Evolutionary conservation across 768 basidiomycete species (phyloP).

Genomic region (Rhizopogon vinicolor): DNA sequence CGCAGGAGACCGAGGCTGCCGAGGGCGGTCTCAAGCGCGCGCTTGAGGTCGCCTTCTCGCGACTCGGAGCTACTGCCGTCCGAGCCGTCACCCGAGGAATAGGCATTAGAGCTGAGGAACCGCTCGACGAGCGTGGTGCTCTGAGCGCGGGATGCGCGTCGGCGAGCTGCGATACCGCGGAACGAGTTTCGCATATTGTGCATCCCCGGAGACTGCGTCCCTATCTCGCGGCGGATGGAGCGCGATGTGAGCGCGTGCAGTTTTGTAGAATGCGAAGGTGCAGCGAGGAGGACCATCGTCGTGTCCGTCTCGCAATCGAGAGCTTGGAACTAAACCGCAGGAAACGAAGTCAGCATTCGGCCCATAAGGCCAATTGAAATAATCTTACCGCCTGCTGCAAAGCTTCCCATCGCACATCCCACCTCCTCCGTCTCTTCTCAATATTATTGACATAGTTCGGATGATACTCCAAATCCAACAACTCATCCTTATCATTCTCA

Average conservation of each 20-base stretch:
- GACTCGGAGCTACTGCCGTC: slow-evolving; percentile 43
- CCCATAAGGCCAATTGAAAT: background rate
- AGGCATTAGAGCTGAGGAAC: slow-evolving; percentile 27
- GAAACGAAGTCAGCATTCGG: background rate
- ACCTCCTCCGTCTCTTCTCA: slow-evolving; percentile 64
- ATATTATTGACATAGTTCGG: slow-evolving; percentile 61
- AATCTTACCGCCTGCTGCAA: slow-evolving; percentile 62
- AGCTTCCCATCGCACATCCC: slow-evolving; percentile 75
- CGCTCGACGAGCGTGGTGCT: slow-evolving; percentile 43
- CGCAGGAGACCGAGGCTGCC: slow-evolving; percentile 62
- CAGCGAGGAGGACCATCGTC: slow-evolving; percentile 68
- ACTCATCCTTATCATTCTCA: slow-evolving; percentile 63
- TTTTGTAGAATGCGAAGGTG: slow-evolving; percentile 70
- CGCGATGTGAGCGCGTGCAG: slow-evolving; percentile 63
- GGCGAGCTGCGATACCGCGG: slow-evolving; percentile 51
- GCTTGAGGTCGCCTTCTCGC: slow-evolving; percentile 61
- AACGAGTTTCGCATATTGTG: slow-evolving; percentile 52
- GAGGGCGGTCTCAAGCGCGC: slow-evolving; percentile 63
- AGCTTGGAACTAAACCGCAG: slow-evolving; percentile 56
- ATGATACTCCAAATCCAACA: slow-evolving; percentile 74
- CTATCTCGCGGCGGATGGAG: slow-evolving; percentile 55
- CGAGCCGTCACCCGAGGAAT: slow-evolving; percentile 49
- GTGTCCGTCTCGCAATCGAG: slow-evolving; percentile 80
- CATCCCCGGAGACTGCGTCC: slow-evolving; percentile 46
- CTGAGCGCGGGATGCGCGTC: slow-evolving; percentile 42